Evolutionary conservation across 2,329 filamentous ascomycete genomes (phyloP), one percentile per base, ranked within the genome.

Genomic region (Drechslera avenae): DNA sequence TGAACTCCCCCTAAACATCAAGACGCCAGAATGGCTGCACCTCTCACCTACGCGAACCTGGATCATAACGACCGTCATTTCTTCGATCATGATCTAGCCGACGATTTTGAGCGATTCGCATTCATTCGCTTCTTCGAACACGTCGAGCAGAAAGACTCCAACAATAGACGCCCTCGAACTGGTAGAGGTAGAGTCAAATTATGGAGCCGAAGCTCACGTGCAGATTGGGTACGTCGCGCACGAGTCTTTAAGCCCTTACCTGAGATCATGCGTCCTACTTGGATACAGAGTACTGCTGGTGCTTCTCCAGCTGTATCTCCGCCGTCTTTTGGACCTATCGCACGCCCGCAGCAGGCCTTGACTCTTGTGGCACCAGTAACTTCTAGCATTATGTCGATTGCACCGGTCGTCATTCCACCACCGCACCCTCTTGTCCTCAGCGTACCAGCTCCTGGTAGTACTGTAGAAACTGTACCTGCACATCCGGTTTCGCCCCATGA

Each of bases 91-190:
- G 19, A 12, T 10, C 23, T 47, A 13, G 10, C 36, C n/a, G 10
- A 47, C 19, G 45, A 47, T 14, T 7, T 30, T 10, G 45, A 47
- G n/a, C 30, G 45, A 10, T 35, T 34, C 9, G 45, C 36, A 10
- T 47, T 47, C 19, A 40, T 47, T n/a, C 19, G 36, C 14, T 47
- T 47, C 36, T 47, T 47, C 17, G 28, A 47, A 39, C 30, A 41
- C 21, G 30, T 41, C 7, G 26, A 34, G 28, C 14, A 7, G 2
- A 18, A 47, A 12, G 32, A 26, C 14, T 9, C 16, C 8, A 34
- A 18, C 9, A 14, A 39, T 2, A 46, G 23, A 16, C 36, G 36
- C 17, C 13, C 45, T 21, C 17, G 45, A 5, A 40, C 36, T 19
- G 36, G 45, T 5, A 32, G 26, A 12, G 30, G 45, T 2, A 23